phyloP scores from a whole-genome alignment of 768 basidiomycete genomes.

The Leccinum subtestaceum region DNA sequence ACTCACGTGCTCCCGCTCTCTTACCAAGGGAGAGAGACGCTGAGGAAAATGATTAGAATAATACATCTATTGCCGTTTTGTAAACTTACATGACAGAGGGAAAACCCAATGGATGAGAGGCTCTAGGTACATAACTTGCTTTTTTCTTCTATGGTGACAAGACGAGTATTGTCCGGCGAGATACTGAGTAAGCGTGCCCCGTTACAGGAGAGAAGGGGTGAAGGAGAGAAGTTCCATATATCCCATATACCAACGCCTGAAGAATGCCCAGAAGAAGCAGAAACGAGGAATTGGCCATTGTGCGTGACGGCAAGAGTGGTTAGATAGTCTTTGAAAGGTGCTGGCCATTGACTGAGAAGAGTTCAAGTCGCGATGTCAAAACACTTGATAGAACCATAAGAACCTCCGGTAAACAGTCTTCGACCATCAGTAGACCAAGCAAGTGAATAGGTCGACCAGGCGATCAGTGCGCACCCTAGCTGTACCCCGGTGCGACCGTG shows the following conservation, averaged over 20 bases:
- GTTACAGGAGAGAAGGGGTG: conserved; percentile 1
- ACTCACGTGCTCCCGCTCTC: conserved; percentile 8
- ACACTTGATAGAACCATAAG: conserved; percentile 9
- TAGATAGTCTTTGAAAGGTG: conserved; percentile 1
- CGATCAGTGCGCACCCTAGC: neutral
- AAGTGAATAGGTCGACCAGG: conserved; percentile 5
- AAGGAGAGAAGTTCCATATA: neutral
- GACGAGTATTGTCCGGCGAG: conserved; percentile 5
- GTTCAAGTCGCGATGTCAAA: conserved; percentile 7
- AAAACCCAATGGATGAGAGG: neutral
- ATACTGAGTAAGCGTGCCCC: neutral
- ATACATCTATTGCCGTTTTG: neutral
- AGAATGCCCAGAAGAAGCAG: conserved; percentile 7
- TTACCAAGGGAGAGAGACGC: conserved; percentile 1
- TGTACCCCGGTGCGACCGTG: conserved; percentile 7
- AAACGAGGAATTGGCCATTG: conserved; percentile 8
- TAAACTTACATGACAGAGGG: conserved; percentile 6
- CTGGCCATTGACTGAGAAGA: neutral
- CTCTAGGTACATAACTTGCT: neutral
- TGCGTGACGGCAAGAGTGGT: conserved; percentile 6
- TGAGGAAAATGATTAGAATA: neutral
- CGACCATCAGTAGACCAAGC: conserved; percentile 19
- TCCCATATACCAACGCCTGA: conserved; percentile 14
- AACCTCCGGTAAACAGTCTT: conserved; percentile 13
- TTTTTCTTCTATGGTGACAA: neutral